These are phyloP conservation scores for Coniochaeta pulveracea DNA, from an alignment of 2,329 filamentous ascomycete genomes.

Conservation along the genomic window DNA sequence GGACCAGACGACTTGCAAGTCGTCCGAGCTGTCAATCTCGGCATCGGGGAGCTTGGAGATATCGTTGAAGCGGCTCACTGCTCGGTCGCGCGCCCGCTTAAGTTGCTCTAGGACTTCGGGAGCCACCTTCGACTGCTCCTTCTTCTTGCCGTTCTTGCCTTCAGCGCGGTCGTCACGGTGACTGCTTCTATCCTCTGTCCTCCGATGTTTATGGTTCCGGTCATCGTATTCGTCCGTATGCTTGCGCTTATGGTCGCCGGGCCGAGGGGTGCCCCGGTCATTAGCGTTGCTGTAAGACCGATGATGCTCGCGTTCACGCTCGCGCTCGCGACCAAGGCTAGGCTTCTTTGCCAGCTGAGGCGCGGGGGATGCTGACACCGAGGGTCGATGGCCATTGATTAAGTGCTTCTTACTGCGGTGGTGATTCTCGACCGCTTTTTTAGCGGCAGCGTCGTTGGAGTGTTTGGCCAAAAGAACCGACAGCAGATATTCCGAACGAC, in stretches of 20 bases:
- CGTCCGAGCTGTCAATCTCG: slow-evolving; percentile 21
- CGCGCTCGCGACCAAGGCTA: slow-evolving; percentile 33
- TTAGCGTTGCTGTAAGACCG: slow-evolving; percentile 39
- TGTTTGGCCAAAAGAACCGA: slow-evolving; percentile 88
- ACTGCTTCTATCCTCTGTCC: slow-evolving; percentile 30
- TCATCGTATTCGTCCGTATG: slow-evolving; percentile 43
- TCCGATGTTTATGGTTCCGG: slow-evolving; percentile 37
- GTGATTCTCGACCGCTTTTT: slow-evolving; percentile 79
- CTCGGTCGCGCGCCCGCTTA: slow-evolving; percentile 20
- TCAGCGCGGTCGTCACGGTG: slow-evolving; percentile 23
- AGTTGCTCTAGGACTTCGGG: slow-evolving; percentile 22
- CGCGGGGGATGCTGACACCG: slow-evolving; percentile 61
- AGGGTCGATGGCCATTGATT: slow-evolving; percentile 48
- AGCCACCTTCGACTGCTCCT: slow-evolving; percentile 24
- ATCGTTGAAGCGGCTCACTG: slow-evolving; percentile 24
- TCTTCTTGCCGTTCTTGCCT: slow-evolving; percentile 18
- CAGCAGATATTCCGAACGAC: slow-evolving; percentile 86
- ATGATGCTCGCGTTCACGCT: slow-evolving; percentile 34
- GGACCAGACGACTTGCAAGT: slow-evolving; percentile 25
- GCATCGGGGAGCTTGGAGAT: slow-evolving; percentile 23
- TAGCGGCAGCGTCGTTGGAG: slow-evolving; percentile 62
- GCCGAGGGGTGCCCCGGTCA: slow-evolving; percentile 37
- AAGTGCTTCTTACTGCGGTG: slow-evolving; percentile 88
- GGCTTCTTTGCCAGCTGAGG: slow-evolving; percentile 40
- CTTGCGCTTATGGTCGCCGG: slow-evolving; percentile 51